Base-by-base conservation (phyloP, 2,329 filamentous ascomycete species). In the Colletotrichum tamarilloi region DNA sequence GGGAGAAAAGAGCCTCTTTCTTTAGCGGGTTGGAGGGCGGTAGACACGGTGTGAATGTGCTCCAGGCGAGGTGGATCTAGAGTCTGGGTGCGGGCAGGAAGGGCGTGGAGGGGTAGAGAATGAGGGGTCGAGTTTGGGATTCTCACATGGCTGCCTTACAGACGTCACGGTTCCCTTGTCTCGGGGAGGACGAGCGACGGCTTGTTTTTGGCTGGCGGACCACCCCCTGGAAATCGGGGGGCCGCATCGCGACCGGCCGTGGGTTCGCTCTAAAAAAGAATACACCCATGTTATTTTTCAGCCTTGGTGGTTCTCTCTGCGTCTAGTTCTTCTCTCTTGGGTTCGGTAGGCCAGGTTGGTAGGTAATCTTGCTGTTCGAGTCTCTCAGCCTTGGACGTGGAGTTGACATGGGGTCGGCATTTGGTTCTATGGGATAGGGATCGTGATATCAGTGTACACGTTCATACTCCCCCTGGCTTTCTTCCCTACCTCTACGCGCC, bases 91-190 rank as follows among this genome's bases (percentile, higher is more conserved):
- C 19, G 19, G 42, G 19, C 19, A 2, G 19, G 24, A 32, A 12
- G 19, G 22, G 26, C 1, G 6, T 52, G n/a, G 38, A 58, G 24
- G 35, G 59, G 60, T 46, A 35, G 4, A 5, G n/a, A 35, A 11
- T 28, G 59, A 24, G 24, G 60, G 12, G 26, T 32, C 65, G 4
- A 38, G 28, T 24, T n/a, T n/a, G 11, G 30, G n/a, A 49, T 72
- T 62, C 14, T 5, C 58, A 63, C 65, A 63, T 72, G 65, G 59
- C 5, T 22, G 38, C 35, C 16, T 26, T 16, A 57, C 7, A 32
- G 46, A 58, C 46, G 66, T 69, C 66, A 73, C 60, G 53, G 42
- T 26, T 53, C 62, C 60, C 60, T 46, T 26, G 60, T 65, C 59
- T 69, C 69, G 53, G 59, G 30, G 53, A 64, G 28, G 55, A 60